Evolutionary conservation across 306 rosid species (phyloP), one percentile per base, ranked within the genome.

Genomic region (Cotoneaster glaucophyllus): DNA sequence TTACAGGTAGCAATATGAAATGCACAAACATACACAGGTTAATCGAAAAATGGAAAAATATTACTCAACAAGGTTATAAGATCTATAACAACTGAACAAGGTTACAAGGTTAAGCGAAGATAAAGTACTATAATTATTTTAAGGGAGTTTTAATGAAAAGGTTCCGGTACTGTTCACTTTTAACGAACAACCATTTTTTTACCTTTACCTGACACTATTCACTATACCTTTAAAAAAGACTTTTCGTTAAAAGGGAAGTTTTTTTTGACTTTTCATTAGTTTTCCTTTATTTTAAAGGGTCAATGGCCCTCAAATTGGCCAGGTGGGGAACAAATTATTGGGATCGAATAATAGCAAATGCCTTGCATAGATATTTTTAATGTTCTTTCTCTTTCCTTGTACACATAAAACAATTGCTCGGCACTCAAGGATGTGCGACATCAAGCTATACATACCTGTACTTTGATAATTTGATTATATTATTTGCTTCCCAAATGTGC

Each of bases 291-390:
- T 32, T 6, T 34, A 34, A 34, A 6, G 70, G 73, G 68, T 64
- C 82, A 28, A 53, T 70, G 76, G 37, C 76, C 73, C 64, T 69
- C 71, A 69, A 58, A 59, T 74, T 74, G 76, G 76, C 75, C 67
- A 69, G 69, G 21, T 50, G 52, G 76, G 71, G 75, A 58, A 64
- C 82, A 72, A 3, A 48, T 22, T 64, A 45, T 72, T 41, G 73
- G 76, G 73, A 69, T 80, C 76, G 26, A 69, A 80, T 68, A 74
- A 67, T 63, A 32, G 48, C 57, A 24, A 80, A 63, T 74, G 59
- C 74, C 34, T 18, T 28, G 11, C 4, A 26, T 25, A 22, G 1
- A 15, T 31, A 50, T 57, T 48, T 67, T 73, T 13, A 18, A 8
- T 34, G 14, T 9, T 69, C 21, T 72, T 0, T 37, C 4, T 34